Percentiles rank a stretch among this genome's conserved stretches.
These are phyloP conservation scores for Ophiostoma ips DNA, from an alignment of 2,329 filamentous ascomycete genomes.

Conservation along the genomic window DNA sequence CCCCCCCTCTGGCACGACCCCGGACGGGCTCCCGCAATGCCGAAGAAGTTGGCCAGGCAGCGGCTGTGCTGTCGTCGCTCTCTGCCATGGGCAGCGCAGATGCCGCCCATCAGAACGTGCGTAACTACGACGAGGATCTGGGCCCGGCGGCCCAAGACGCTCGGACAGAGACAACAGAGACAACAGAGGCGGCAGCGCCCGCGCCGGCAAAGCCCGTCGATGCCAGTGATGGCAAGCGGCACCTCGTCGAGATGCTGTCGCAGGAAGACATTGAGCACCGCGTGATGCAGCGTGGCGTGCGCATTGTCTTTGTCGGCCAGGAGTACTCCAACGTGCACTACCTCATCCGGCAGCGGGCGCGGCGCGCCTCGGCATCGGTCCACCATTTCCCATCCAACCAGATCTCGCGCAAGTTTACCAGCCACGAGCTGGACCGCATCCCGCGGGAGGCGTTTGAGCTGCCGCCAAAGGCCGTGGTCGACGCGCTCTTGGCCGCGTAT, in stretches of 20 bases:
- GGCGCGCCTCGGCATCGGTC: conserved; percentile 13
- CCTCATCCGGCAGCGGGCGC: conserved; percentile 33
- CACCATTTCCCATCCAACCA: conserved; percentile 27
- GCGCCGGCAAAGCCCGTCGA: too few relatives aligned
- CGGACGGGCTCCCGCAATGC: neutral
- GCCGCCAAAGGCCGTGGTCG: conserved; percentile 32
- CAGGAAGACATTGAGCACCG: conserved; percentile 11
- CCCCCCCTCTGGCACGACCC: neutral
- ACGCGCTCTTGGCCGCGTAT: conserved; percentile 43
- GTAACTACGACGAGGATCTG: neutral
- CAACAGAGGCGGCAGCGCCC: too few relatives aligned
- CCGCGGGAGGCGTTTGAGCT: conserved; percentile 34
- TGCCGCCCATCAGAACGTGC: neutral
- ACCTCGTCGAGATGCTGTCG: conserved; percentile 10
- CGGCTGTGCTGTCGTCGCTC: conserved; percentile 8
- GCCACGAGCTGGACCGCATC: conserved; percentile 28
- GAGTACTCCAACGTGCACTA: conserved; percentile 43
- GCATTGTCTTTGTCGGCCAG: conserved; percentile 38
- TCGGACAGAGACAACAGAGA: neutral
- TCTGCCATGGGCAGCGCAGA: neutral
- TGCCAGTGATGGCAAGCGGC: conserved; percentile 5
- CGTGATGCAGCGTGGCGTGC: conserved; percentile 11
- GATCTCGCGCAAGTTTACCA: conserved; percentile 26
- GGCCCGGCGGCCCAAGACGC: neutral
- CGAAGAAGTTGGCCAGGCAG: conserved; percentile 8